phyloP scores from a whole-genome alignment of 2,329 filamentous ascomycete species.

The Thyridium curvatum region DNA sequence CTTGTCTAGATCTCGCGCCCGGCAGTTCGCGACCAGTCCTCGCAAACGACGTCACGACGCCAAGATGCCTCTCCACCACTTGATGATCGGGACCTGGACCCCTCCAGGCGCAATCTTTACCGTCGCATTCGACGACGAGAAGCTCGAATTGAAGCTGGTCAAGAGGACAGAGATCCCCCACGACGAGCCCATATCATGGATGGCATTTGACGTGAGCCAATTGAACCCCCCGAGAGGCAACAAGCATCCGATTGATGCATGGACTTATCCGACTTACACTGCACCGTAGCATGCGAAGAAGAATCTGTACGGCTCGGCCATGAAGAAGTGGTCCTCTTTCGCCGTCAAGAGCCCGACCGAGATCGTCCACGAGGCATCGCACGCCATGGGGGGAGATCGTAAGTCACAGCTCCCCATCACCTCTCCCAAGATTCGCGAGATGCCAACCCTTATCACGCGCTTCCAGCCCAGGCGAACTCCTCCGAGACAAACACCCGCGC shows the following conservation, averaged over 20 bases:
- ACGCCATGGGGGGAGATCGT: slow-evolving; percentile 73
- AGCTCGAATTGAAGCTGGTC: slow-evolving; percentile 64
- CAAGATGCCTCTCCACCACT: slow-evolving; percentile 72
- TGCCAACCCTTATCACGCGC: background rate
- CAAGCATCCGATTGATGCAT: background rate
- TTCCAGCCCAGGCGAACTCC: slow-evolving; percentile 58
- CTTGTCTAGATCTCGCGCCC: no score
- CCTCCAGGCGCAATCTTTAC: slow-evolving; percentile 87
- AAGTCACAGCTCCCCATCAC: slow-evolving; percentile 23
- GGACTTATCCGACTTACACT: slow-evolving; percentile 11
- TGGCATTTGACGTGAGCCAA: slow-evolving; percentile 72
- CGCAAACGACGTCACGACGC: background rate
- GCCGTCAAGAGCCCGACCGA: slow-evolving; percentile 68
- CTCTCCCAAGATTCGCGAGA: background rate
- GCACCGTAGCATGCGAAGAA: slow-evolving; percentile 64
- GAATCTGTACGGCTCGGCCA: slow-evolving; percentile 81
- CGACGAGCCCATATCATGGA: slow-evolving; percentile 89
- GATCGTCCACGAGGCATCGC: slow-evolving; percentile 68
- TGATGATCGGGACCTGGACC: slow-evolving; percentile 91
- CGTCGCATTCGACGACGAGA: slow-evolving; percentile 80
- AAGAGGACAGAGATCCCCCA: slow-evolving; percentile 76
- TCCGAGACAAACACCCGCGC: slow-evolving; percentile 75
- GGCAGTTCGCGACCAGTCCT: no score
- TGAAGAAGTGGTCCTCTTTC: slow-evolving; percentile 91
- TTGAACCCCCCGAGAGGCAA: slow-evolving; percentile 2